Evolutionary conservation across 2,329 filamentous ascomycete species (phyloP).

Genomic region (Tolypocladium guangdongense): DNA sequence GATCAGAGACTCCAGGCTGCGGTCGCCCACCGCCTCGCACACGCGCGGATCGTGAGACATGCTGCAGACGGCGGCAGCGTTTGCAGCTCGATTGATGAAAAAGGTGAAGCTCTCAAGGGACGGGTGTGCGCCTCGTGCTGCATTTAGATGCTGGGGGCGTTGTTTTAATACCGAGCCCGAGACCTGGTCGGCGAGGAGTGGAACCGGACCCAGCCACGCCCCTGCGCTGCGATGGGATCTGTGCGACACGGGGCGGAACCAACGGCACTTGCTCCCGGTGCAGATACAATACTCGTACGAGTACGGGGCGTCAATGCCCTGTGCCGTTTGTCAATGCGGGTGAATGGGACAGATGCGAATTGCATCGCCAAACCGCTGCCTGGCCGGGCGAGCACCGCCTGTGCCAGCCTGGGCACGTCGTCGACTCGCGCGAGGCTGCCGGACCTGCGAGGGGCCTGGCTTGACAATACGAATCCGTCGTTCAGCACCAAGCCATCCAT

Average conservation of each 20-base stretch:
- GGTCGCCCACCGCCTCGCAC: neutral
- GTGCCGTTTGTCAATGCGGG: neutral
- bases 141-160: neutral
- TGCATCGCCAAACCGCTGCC: neutral
- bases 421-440: neutral
- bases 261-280: neutral
- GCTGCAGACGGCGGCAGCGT: neutral
- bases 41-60: constrained; percentile 5
- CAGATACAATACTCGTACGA: too few relatives aligned
- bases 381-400: neutral
- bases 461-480: neutral
- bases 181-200: constrained; percentile 1
- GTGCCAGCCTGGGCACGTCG: neutral
- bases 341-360: neutral
- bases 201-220: constrained; percentile 3
- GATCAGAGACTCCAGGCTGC: neutral
- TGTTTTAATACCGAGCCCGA: neutral
- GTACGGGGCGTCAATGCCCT: too few relatives aligned
- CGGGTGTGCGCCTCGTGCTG: neutral
- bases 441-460: too few relatives aligned
- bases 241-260: neutral
- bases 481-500: neutral
- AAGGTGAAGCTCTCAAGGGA: neutral
- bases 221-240: neutral
- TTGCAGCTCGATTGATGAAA: neutral